Evolutionary conservation across 371 early-diverging fungal species (phyloP), one percentile per base, ranked within the genome.

Genomic region (Mortierella sp.): DNA sequence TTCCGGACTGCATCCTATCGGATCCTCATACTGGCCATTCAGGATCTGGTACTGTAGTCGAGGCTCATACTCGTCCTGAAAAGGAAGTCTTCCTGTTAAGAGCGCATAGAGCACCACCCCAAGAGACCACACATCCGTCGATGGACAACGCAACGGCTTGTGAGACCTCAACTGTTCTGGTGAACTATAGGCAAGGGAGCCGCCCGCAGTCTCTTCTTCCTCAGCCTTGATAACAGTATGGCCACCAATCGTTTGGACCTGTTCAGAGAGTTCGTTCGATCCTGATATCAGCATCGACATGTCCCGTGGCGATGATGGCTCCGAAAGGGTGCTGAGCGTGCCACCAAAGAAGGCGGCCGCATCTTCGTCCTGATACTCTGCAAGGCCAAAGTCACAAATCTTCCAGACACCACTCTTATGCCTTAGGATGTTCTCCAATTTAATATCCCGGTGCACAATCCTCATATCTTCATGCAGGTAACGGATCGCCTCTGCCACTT

Each of bases 361-460:
- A 24, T 63, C 75, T 26, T 65, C 75, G 32, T 68, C 62, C 61
- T 84, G 79, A 76, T 66, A 81, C 27, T 89, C 85, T 1, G 92
- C 86, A 7, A 95, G 79, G 2, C 98, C 98, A 82, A 99, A 98
- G 79, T 99, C 99, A 60, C 90, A 87, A 11, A 98, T 66, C 68
- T 94, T 95, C 79, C 90, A 83, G n/a, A 78, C 56, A 4, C 63
- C 67, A 42, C 73, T 41, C 30, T 83, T 80, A 55, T 83, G 83
- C 14, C 85, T 64, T 30, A 98, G 75, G 19, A 98, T 86, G 76
- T 98, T 98, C 59, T 99, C 99, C 27, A 93, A 84, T 80, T 99
- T 99, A 50, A 99, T 72, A 79, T 99, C 99, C 52, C 94, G 88
- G 79, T 99, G 98, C 23, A 91, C 89, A 19, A 97, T 85, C 11